A percentile compares a stretch with the other conserved stretches of the same genome.
These are phyloP conservation scores for Striga asiatica DNA, from an alignment of 257 asterid species.

Conservation along the genomic window DNA sequence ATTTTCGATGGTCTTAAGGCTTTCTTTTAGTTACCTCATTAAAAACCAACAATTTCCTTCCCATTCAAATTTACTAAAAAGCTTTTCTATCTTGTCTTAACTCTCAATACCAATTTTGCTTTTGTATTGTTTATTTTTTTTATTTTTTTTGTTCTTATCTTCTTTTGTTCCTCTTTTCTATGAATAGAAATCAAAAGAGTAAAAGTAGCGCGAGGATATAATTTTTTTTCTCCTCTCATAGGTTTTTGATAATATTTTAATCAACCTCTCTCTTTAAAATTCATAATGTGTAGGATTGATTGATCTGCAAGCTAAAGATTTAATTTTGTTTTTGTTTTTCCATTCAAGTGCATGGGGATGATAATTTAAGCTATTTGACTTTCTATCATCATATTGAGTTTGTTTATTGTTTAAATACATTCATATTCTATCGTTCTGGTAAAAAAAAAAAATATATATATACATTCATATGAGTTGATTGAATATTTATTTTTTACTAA, in stretches of 20 bases:
- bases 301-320: too few relatives aligned
- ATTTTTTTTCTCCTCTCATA: too few relatives aligned
- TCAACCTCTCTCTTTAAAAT: too few relatives aligned
- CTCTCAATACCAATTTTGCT: slow-evolving; percentile 26
- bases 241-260: too few relatives aligned
- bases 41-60: slow-evolving; percentile 26
- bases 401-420: too few relatives aligned
- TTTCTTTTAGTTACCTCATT: slow-evolving; percentile 7
- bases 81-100: slow-evolving; percentile 21
- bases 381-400: too few relatives aligned
- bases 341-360: too few relatives aligned
- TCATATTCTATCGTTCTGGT: too few relatives aligned
- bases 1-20: slow-evolving; percentile 26
- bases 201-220: background rate
- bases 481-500: background rate
- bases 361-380: too few relatives aligned
- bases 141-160: slow-evolving; percentile 1
- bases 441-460: background rate
- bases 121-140: slow-evolving; percentile 12
- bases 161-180: background rate
- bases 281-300: too few relatives aligned
- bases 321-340: too few relatives aligned
- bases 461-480: background rate
- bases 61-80: slow-evolving; percentile 31
- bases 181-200: background rate